Evolutionary conservation across 331 rosid genomes (phyloP).

Genomic region (Malus hybrid): DNA sequence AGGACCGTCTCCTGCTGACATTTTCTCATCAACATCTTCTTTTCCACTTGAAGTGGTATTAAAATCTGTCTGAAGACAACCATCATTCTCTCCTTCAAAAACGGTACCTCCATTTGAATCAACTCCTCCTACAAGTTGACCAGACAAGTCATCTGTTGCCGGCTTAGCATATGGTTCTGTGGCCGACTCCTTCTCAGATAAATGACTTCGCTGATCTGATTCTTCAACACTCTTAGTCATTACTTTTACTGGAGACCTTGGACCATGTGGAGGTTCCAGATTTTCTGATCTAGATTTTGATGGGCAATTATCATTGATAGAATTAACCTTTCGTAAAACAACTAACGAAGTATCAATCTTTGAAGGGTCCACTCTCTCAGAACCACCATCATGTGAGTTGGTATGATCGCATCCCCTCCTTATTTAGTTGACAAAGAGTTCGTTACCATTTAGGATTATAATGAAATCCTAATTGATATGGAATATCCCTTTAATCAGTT

Average conservation of each 20-base stretch:
- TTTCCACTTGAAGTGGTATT: slow-evolving; percentile 22
- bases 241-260: slow-evolving; percentile 21
- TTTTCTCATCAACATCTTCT: slow-evolving; percentile 19
- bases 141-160: slow-evolving; percentile 16
- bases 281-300: slow-evolving; percentile 22
- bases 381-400: slow-evolving; percentile 30
- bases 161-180: slow-evolving; percentile 29
- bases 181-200: slow-evolving; percentile 20
- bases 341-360: slow-evolving; percentile 28
- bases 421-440: too few species aligned
- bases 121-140: slow-evolving; percentile 16
- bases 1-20: slow-evolving; percentile 20
- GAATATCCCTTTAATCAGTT: too few species aligned
- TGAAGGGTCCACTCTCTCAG: slow-evolving; percentile 30
- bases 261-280: slow-evolving; percentile 16
- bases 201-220: slow-evolving; percentile 25
- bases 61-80: slow-evolving; percentile 20
- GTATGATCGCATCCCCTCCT: too few species aligned
- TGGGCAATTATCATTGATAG: slow-evolving; percentile 28
- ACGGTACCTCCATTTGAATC: slow-evolving; percentile 23
- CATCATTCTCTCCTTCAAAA: slow-evolving; percentile 21
- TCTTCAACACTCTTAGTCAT: slow-evolving; percentile 19
- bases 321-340: slow-evolving; percentile 27
- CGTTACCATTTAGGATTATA: too few species aligned
- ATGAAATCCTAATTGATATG: too few species aligned